These are phyloP conservation scores for Colletotrichum gigasporum DNA, from an alignment of 2,329 filamentous ascomycete species.

Conservation along the genomic window DNA sequence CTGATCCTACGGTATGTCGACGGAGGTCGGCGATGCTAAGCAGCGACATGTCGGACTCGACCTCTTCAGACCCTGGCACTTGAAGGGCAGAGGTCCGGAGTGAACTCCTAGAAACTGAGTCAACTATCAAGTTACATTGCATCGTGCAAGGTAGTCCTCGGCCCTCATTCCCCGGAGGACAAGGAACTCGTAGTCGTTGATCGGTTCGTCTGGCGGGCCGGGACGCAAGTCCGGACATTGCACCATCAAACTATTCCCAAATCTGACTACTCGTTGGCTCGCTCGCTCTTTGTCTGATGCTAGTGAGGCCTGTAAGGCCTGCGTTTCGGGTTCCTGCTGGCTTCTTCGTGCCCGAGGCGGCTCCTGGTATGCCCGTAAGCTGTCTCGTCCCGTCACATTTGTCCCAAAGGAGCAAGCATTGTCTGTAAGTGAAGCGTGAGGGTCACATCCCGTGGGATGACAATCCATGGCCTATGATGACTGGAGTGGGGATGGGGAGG, in stretches of 20 bases:
- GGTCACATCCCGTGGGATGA: neutral
- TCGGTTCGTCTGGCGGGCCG: neutral
- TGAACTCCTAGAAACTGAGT: neutral
- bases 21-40: neutral
- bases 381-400: neutral
- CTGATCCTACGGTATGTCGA: neutral
- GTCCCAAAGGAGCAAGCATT: neutral
- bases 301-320: too few relatives aligned
- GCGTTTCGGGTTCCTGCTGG: neutral
- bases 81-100: neutral
- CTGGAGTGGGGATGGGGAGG: neutral
- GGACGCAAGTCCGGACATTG: neutral
- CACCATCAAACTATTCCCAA: neutral
- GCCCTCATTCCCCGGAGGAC: neutral
- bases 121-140: slow-evolving; percentile 4
- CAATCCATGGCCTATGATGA: neutral
- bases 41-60: slow-evolving; percentile 10
- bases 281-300: neutral
- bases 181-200: neutral
- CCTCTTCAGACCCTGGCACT: neutral
- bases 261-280: neutral
- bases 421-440: slow-evolving; percentile 3
- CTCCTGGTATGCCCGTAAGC: neutral
- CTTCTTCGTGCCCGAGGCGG: neutral
- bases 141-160: neutral